phyloP scores from a whole-genome alignment of 1,284 basidiomycete species.

The Malassezia sympodialis region DNA sequence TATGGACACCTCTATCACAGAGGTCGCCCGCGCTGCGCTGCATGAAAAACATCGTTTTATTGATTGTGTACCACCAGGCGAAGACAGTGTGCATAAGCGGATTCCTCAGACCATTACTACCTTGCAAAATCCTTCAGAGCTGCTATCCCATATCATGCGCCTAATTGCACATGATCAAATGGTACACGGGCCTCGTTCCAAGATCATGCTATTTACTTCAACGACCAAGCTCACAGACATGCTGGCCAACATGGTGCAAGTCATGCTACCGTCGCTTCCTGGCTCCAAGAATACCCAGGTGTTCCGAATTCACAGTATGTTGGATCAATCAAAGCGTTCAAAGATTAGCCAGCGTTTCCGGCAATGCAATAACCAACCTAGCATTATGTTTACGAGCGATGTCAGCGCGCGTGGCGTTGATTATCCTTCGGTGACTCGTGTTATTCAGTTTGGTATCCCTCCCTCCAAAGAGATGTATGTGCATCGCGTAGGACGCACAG shows the following conservation, averaged over 20 bases:
- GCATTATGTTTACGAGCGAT: constrained; percentile 50
- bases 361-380: constrained; percentile 53
- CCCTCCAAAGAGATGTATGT: constrained; percentile 66
- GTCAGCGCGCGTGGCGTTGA: constrained; percentile 51
- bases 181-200: constrained; percentile 60
- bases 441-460: constrained; percentile 84
- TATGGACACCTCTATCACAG: constrained; percentile 52
- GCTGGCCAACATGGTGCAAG: constrained; percentile 54
- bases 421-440: constrained; percentile 69
- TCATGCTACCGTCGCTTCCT: constrained; percentile 19
- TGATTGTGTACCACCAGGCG: constrained; percentile 56
- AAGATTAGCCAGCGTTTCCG: constrained; percentile 63
- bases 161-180: constrained; percentile 85
- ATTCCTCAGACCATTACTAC: constrained; percentile 76
- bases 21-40: constrained; percentile 55
- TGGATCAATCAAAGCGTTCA: constrained; percentile 60
- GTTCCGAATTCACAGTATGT: constrained; percentile 79
- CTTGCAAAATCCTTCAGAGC: constrained; percentile 59
- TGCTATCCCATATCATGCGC: constrained; percentile 68
- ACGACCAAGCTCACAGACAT: constrained; percentile 79
- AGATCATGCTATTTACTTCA: constrained; percentile 76
- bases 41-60: constrained; percentile 56
- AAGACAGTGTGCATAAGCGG: constrained; percentile 62
- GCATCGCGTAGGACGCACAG: constrained; percentile 84
- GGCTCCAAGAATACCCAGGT: constrained; percentile 18